Base-by-base conservation (phyloP, 2,329 filamentous ascomycete genomes). In the Daldinia sp. region DNA sequence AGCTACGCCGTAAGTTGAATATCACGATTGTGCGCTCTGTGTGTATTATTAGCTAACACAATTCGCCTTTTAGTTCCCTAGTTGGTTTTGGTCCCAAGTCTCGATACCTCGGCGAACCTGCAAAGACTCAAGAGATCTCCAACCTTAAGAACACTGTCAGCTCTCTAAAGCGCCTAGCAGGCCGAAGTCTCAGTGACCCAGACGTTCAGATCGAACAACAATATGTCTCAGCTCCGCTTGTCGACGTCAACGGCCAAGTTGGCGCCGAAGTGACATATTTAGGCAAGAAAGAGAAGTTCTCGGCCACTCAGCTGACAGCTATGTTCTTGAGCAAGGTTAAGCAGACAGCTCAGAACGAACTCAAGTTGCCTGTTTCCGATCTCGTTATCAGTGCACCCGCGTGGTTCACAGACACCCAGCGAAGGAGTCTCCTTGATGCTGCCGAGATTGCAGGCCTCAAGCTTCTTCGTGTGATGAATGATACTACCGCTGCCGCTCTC, bases 91-190 rank as follows among this genome's bases (percentile, higher is more conserved):
- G 93, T 63, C 90, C 93, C 77, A 97, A 96, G 83, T 89, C 87
- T 79, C 91, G 95, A 83, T 96, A 96, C 78, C 87, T 99, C 70
- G 95, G 95, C 71, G 95, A 99, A 83, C 81, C 92, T 60, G 95
- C 95, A 72, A 98, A 98, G 88, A 98, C 94, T 71, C 94, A 97
- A 83, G 95, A 99, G 82, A 96, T 97, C 77, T 97, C 94, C 76
- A 99, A 99, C 85, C 88, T 98, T 76, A 99, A 98, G 85, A 99
- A 99, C 87, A 99, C 95, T 71, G 92, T 99, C 81, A 85, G 88
- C 78, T 94, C 88, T 71, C 87, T 99, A 74, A 97, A 97, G 84
- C 92, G 95, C 75, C 89, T 99, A 72, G 90, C 91, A 75, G 95
- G 95, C 76, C 93, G 95, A 77, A 84, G 86, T 67, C 86, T 94